Base-by-base conservation (phyloP, 2,329 filamentous ascomycete genomes). In the Immersiporthe knoxdaviesiana region DNA sequence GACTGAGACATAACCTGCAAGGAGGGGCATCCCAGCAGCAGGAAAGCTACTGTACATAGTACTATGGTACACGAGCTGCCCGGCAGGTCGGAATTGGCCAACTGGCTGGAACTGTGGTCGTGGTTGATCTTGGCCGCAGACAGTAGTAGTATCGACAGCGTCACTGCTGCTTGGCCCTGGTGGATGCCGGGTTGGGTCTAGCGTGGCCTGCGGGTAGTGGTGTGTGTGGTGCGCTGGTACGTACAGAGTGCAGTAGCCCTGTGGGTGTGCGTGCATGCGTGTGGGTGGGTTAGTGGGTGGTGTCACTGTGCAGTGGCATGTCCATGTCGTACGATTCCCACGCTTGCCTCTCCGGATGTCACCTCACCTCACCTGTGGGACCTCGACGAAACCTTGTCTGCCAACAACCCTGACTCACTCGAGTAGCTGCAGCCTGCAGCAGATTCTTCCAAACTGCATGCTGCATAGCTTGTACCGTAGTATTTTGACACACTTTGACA, bases 291-390 rank as follows among this genome's bases (percentile, higher is more conserved):
- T n/a, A n/a, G n/a, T n/a, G n/a, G n/a, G n/a, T n/a, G 59, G 39
- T 44, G 41, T 47, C 24, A 27, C 32, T 27, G 60, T 24, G 47
- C 44, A 47, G 32, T 52, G 39, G 63, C 63, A 37, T 54, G 63
- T 65, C 47, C 18, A 62, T 12, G 52, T 65, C 63, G 63, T 65
- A 65, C 63, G 63, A 65, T 65, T 39, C 14, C 47, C 44, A 41
- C 52, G 63, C 35, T 21, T 44, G 41, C 63, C 27, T 39, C 47
- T 54, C 63, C 44, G 63, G 50, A 56, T 56, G 63, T 37, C 27
- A 64, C 62, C 62, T 37, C 47, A 54, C 47, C 39, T 60, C 58
- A 11, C 30, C 32, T 35, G 58, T 37, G 32, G 58, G 58, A 18
- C 59, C 32, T 44, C 59, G 44, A 16, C 12, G n/a, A n/a, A 39